phyloP scores from a whole-genome alignment of 352 stramenopile species.

The Phytophthora hibernalis region DNA sequence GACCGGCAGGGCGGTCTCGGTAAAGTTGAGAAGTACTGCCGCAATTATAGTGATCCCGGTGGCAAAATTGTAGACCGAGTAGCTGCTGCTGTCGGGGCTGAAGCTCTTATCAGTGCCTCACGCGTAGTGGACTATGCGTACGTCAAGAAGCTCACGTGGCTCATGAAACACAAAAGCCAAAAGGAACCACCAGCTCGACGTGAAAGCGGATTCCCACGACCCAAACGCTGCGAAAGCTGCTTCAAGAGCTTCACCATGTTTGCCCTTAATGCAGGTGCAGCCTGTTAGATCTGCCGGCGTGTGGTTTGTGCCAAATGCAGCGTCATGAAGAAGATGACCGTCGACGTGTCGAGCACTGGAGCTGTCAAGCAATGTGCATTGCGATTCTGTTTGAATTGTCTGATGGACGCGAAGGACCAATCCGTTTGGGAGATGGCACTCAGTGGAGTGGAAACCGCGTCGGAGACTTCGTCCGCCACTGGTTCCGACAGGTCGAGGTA shows the following conservation, averaged over 20 bases:
- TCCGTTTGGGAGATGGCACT: conserved; percentile 34
- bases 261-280: conserved; percentile 17
- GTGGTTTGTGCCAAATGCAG: conserved; percentile 56
- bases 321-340: conserved; percentile 58
- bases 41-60: conserved; percentile 41
- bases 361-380: conserved; percentile 42
- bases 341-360: conserved; percentile 47
- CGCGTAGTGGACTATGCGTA: conserved; percentile 51
- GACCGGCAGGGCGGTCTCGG: conserved; percentile 33
- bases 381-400: conserved; percentile 28
- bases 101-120: conserved; percentile 32
- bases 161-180: conserved; percentile 34
- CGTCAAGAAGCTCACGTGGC: conserved; percentile 56
- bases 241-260: conserved; percentile 29
- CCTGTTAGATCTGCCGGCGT: conserved; percentile 54
- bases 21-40: conserved; percentile 50
- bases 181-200: conserved; percentile 13
- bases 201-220: conserved; percentile 3
- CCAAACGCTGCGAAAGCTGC: conserved; percentile 38
- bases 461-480: conserved; percentile 26
- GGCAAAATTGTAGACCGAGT: conserved; percentile 39
- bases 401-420: conserved; percentile 32
- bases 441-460: conserved; percentile 31
- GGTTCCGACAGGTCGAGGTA: conserved; percentile 9
- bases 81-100: conserved; percentile 26